Base-by-base conservation (phyloP, 805 yeast genomes). In the Metschnikowia dekortorum region DNA sequence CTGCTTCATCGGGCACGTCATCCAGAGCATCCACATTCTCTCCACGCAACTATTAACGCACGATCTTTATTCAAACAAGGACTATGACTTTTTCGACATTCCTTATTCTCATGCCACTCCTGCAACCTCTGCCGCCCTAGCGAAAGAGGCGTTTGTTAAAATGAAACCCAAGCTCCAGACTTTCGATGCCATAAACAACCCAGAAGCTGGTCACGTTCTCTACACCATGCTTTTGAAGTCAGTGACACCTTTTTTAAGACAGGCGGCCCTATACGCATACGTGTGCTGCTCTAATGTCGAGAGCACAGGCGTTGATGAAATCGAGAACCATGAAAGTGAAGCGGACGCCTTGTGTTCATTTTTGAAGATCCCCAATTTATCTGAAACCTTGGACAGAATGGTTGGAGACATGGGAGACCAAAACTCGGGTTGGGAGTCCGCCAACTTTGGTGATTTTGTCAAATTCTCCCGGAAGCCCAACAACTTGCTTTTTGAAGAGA, bases 221-320 rank as follows among this genome's bases (percentile, higher is more conserved):
- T 81, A 74, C 57, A 70, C 84, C 0, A 73, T 85, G 79, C 42
- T 84, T 18, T 62, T 76, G n/a, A 82, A 80, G 57, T 65, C 83
- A 1, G 63, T 76, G 8, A 78, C 85, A 0, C 89, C 90, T 18
- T 87, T 84, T 55, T 69, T 87, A 48, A 72, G 95, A 54, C 78
- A 81, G 56, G 70, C 81, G 13, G 77, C 85, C 6, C 78, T 87
- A 6, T 81, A 78, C 57, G 71, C 82, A 0, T 74, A 66, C 60
- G 79, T 81, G 28, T 65, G 70, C 37, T 80, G 83, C 63, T 83
- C 86, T 1, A 71, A 76, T 39, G 61, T 62, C 4, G 69, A 70
- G 8, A 62, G 64, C 14, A 55, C 73, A 11, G 64, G 66, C 4
- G 44, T 51, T 4, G 61, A 60, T 3, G 55, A 63, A 11, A 55